Evolutionary conservation across 495 filamentous ascomycete species (phyloP).

Genomic region (Aspergillus ellipticus): DNA sequence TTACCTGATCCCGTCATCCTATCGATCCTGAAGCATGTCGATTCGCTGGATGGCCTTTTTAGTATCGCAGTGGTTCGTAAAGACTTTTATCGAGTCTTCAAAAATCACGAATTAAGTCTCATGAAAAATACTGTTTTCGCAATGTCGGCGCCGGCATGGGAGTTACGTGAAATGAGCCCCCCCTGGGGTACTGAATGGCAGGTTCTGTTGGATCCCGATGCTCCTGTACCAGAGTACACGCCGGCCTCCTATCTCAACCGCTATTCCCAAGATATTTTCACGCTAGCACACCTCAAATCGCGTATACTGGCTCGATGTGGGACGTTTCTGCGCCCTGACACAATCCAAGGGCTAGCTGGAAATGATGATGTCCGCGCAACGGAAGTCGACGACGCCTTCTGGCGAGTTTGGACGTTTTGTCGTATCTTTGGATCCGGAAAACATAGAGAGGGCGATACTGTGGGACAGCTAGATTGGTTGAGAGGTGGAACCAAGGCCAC

Average conservation of each 20-base stretch:
- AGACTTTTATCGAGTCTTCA: conserved; percentile 60
- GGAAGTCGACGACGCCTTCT: conserved; percentile 62
- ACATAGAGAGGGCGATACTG: conserved; percentile 56
- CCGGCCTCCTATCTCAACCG: conserved; percentile 53
- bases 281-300: conserved; percentile 55
- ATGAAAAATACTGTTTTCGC: conserved; percentile 52
- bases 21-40: conserved; percentile 46
- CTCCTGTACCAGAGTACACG: conserved; percentile 54
- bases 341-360: conserved; percentile 52
- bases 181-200: conserved; percentile 49
- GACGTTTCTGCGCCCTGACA: conserved; percentile 56
- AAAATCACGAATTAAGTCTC: conserved; percentile 53
- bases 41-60: conserved; percentile 56
- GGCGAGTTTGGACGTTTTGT: conserved; percentile 70
- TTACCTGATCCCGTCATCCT: conserved; percentile 49
- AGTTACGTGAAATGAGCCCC: conserved; percentile 60
- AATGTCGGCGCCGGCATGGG: conserved; percentile 63
- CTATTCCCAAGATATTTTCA: conserved; percentile 56
- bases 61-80: conserved; percentile 51
- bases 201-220: conserved; percentile 38
- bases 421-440: conserved; percentile 60
- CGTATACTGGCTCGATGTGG: conserved; percentile 57
- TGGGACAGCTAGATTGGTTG: conserved; percentile 65
- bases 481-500: conserved; percentile 52
- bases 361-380: conserved; percentile 44